phyloP scores from a whole-genome alignment of 106 monocot species.

The Posidonia australis region DNA sequence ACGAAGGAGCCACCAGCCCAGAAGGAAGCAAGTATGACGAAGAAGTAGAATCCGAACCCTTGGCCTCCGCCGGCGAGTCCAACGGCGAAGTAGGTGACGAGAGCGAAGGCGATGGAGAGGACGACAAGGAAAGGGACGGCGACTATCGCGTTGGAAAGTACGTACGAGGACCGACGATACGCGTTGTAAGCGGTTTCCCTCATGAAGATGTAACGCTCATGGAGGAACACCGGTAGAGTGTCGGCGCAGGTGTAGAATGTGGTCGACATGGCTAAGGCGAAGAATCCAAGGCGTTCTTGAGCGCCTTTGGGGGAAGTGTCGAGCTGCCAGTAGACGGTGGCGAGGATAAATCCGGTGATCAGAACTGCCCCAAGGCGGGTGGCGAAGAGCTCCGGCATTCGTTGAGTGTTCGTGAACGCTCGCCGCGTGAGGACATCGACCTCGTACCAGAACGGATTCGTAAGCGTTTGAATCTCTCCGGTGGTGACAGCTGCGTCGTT shows the following conservation, averaged over 20 bases:
- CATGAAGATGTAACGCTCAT: slow-evolving; percentile 84
- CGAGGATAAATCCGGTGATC: slow-evolving; percentile 77
- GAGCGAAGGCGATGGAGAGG: slow-evolving; percentile 62
- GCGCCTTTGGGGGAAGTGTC: slow-evolving; percentile 72
- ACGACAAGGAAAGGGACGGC: slow-evolving; percentile 52
- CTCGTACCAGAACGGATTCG: slow-evolving; percentile 58
- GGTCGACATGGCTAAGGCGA: slow-evolving; percentile 88
- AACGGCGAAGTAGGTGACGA: slow-evolving; percentile 72
- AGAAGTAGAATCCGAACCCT: slow-evolving; percentile 69
- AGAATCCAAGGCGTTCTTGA: slow-evolving; percentile 79
- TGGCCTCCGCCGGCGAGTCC: slow-evolving; percentile 54
- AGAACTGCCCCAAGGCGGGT: slow-evolving; percentile 59
- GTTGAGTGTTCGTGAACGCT: slow-evolving; percentile 32
- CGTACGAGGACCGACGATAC: slow-evolving; percentile 85
- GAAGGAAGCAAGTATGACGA: slow-evolving; percentile 69
- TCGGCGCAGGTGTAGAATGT: slow-evolving; percentile 95
- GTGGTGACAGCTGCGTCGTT: slow-evolving; percentile 25
- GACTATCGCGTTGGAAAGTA: slow-evolving; percentile 74
- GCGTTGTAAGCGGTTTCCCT: slow-evolving; percentile 90
- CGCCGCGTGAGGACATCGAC: slow-evolving; percentile 37
- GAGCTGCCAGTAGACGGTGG: slow-evolving; percentile 82
- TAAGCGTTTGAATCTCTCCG: slow-evolving; percentile 22
- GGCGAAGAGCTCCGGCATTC: slow-evolving; percentile 39
- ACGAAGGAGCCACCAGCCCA: slow-evolving; percentile 83
- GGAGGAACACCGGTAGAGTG: slow-evolving; percentile 84